Evolutionary conservation across 2,329 filamentous ascomycete species (phyloP), one percentile per base, ranked within the genome.

Genomic region (Trichophyton verrucosum): DNA sequence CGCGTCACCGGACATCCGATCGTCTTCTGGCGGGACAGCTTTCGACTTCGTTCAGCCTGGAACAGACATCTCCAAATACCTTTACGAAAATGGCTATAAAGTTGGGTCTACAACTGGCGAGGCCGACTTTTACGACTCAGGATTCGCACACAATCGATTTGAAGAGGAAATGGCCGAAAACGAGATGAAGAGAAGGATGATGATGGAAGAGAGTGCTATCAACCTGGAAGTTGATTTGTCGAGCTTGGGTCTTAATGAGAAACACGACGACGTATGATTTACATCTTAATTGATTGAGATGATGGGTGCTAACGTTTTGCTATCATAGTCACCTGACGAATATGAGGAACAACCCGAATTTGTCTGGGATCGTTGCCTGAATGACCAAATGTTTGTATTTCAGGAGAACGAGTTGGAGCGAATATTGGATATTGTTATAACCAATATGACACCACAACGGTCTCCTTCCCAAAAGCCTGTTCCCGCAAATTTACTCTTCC

Each of bases 321-420:
- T n/a, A 44, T 42, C 6, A 51, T 47, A 73, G 69, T 80, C 84
- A 17, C 79, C 82, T 22, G 60, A 64, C 17, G 59, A 92, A 62
- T 82, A 91, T 20, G 88, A 95, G 68, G 91, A 96, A 61, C 84
- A 86, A 61, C 91, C 95, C 69, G 94, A 97, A 65, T 99, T 99
- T 69, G 87, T 96, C 63, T 99, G 94, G 94, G 88, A 88, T 65
- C 82, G 88, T 67, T 99, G 94, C 73, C 79, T 96, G 57, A 90
- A 96, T 71, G 94, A 99, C 72, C 94, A 99, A 73, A 99, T 99
- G 94, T 99, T 99, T 72, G 94, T 99, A 42, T 99, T 99, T 72
- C 94, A 99, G 73, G 92, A 97, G 67, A 87, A 84, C 71, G 92
- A 99, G 70, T 81, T 99, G 58, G 88, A 92, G 62, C 86, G 87